Base-by-base conservation (phyloP, 1,284 basidiomycete genomes). In the Ustilago hordei region DNA sequence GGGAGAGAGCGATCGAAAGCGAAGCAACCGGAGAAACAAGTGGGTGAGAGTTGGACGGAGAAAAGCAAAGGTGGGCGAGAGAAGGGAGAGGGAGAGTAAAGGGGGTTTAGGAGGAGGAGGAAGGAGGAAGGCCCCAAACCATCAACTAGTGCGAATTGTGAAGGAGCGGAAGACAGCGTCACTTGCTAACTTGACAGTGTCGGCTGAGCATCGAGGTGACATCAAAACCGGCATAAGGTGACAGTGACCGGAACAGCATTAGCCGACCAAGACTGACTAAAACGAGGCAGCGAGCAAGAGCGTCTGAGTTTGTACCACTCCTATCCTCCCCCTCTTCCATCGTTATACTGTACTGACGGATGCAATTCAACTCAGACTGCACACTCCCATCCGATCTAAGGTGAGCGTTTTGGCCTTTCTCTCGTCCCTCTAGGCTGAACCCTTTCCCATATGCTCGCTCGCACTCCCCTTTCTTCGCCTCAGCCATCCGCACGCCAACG, bases 361-460 rank as follows among this genome's bases (percentile, higher is more conserved):
- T 43, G 15, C n/a, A 58, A 47, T 57, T 43, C 17, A 17, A 12
- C 28, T 13, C 54, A 31, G 34, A 31, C 15, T 54, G 53, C 34
- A 23, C 34, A 47, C 35, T 2, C 52, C 17, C 59, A 53, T 60
- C 59, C 39, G 50, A 60, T 60, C 48, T 60, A 53, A 50, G 0
- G 48, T 39, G 32, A 28, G 54, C 23, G 3, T 13, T 41, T 17
- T 39, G n/a, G 11, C 34, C 19, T 13, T 23, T 36, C 34, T 7
- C 15, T 38, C 35, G 9, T 19, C 36, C 28, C 28, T 55, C 19
- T 19, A 19, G n/a, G 43, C 43, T 19, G 31, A 13, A 50, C 48
- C 23, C 28, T 50, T 50, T 50, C 31, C 19, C 17, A 8, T 45
- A 19, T 45, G 17, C 23, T 28, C 23, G 38, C 38, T 39, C 15